Evolutionary conservation across 148 eudicot species (phyloP).

Genomic region (Vaccinium corymbosum): DNA sequence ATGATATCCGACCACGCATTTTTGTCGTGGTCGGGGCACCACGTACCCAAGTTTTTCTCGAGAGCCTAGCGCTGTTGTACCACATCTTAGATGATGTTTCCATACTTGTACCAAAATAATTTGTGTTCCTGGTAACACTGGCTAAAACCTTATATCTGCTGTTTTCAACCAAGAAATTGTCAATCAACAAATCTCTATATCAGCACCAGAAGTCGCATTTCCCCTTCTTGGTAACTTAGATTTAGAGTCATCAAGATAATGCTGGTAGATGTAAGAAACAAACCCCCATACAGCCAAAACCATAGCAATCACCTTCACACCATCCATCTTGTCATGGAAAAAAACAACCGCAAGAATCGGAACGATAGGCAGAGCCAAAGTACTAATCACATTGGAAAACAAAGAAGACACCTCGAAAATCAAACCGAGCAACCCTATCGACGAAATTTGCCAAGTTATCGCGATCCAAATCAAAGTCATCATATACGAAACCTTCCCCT

Average conservation of each 20-base stretch:
- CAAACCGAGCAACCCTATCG: slow-evolving; percentile 35
- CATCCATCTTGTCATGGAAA: slow-evolving; percentile 50
- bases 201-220: neutral
- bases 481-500: slow-evolving; percentile 38
- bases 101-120: too few relatives aligned
- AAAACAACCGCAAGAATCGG: slow-evolving; percentile 46
- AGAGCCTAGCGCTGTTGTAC: too few relatives aligned
- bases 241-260: slow-evolving; percentile 35
- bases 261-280: slow-evolving; percentile 46
- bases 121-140: too few relatives aligned
- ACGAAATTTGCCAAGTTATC: slow-evolving; percentile 41
- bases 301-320: slow-evolving; percentile 40
- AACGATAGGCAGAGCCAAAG: slow-evolving; percentile 42
- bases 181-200: slow-evolving; percentile 11
- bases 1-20: too few relatives aligned
- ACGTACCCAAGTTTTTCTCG: too few relatives aligned
- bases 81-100: too few relatives aligned
- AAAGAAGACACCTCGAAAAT: slow-evolving; percentile 47
- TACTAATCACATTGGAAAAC: slow-evolving; percentile 46
- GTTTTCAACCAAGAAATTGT: neutral
- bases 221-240: neutral
- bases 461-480: slow-evolving; percentile 43
- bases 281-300: slow-evolving; percentile 51
- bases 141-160: neutral
- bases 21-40: too few relatives aligned